Evolutionary conservation across 192 early-diverging fungal genomes (phyloP).

Genomic region (Linderina pennispora): DNA sequence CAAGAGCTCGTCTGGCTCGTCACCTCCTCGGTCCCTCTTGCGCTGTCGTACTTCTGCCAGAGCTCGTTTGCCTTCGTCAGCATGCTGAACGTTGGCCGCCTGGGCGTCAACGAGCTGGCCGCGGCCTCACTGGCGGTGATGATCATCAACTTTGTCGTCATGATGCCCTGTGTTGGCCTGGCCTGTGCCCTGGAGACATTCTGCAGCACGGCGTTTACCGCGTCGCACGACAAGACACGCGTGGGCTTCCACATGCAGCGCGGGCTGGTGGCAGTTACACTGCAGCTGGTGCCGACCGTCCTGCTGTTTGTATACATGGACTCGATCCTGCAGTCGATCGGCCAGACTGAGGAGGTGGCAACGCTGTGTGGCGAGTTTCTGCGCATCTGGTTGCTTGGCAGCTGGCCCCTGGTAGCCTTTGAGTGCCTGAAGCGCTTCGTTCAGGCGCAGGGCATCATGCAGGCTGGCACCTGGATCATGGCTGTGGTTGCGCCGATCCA

Average conservation of each 20-base stretch:
- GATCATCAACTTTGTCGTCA: slow-evolving; percentile 63
- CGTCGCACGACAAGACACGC: slow-evolving; percentile 33
- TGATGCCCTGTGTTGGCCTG: slow-evolving; percentile 61
- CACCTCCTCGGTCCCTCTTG: slow-evolving; percentile 46
- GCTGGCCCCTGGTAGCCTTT: slow-evolving; percentile 71
- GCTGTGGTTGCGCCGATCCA: slow-evolving; percentile 29
- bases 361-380: slow-evolving; percentile 63
- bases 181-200: slow-evolving; percentile 46
- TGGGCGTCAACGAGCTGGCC: slow-evolving; percentile 60
- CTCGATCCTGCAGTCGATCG: slow-evolving; percentile 56
- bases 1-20: slow-evolving; percentile 34
- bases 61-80: slow-evolving; percentile 59
- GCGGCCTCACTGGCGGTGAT: slow-evolving; percentile 62
- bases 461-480: slow-evolving; percentile 52
- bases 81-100: slow-evolving; percentile 58
- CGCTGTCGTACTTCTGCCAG: slow-evolving; percentile 58
- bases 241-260: slow-evolving; percentile 41
- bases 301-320: slow-evolving; percentile 42
- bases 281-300: slow-evolving; percentile 20
- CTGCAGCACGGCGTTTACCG: slow-evolving; percentile 32
- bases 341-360: slow-evolving; percentile 73
- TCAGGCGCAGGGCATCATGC: slow-evolving; percentile 91
- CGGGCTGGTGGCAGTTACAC: slow-evolving; percentile 33
- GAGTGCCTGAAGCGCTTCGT: slow-evolving; percentile 82
- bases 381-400: slow-evolving; percentile 62